phyloP scores from a whole-genome alignment of 2,329 filamentous ascomycete genomes.

The Exophiala sideris region DNA sequence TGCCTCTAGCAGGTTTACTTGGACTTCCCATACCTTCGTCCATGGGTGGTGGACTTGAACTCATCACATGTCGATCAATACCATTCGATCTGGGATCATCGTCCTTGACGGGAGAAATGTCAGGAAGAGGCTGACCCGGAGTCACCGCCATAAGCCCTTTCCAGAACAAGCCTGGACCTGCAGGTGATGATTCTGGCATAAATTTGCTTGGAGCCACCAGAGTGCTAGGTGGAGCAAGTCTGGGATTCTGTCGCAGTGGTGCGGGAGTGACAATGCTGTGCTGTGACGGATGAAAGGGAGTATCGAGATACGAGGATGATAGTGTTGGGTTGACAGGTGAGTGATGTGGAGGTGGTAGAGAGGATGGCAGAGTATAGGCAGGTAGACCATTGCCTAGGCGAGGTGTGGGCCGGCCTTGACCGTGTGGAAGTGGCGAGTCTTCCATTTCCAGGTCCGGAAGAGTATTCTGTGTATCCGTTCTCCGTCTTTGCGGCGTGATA shows the following conservation, averaged over 20 bases:
- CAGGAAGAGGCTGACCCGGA: conserved; percentile 32
- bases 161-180: conserved; percentile 44
- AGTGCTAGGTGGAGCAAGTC: conserved; percentile 47
- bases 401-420: conserved; percentile 30
- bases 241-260: conserved; percentile 47
- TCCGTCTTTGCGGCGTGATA: conserved; percentile 48
- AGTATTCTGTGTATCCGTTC: conserved; percentile 31
- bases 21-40: conserved; percentile 42
- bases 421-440: conserved; percentile 41
- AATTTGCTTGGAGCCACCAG: conserved; percentile 50
- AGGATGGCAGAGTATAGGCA: conserved; percentile 24
- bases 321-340: conserved; percentile 42
- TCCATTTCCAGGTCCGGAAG: conserved; percentile 38
- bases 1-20: conserved; percentile 38
- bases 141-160: conserved; percentile 40
- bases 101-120: conserved; percentile 48
- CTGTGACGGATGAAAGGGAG: conserved; percentile 37
- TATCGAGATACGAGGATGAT: conserved; percentile 49
- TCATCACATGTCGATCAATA: conserved; percentile 38
- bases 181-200: conserved; percentile 51
- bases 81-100: conserved; percentile 30
- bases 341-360: conserved; percentile 25
- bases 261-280: conserved; percentile 48
- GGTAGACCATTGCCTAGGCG: conserved; percentile 22
- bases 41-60: conserved; percentile 48